phyloP scores from a whole-genome alignment of 441 rosid genomes.

The Omphalea diandra region DNA sequence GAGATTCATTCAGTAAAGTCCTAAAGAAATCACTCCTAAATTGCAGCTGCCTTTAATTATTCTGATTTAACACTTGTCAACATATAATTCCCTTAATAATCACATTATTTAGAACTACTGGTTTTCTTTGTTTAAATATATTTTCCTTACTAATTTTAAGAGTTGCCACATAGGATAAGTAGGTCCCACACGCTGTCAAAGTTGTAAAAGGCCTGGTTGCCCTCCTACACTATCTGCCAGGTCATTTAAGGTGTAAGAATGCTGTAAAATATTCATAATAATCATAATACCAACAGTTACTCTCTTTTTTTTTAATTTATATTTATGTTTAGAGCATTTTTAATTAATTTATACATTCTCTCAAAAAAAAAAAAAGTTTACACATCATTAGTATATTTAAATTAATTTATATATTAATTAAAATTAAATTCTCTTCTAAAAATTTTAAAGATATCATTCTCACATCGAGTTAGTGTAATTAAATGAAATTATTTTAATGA shows the following conservation, averaged over 20 bases:
- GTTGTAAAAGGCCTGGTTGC: neutral
- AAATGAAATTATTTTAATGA: too few species aligned
- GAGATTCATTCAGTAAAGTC: neutral
- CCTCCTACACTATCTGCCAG: slow-evolving; percentile 3
- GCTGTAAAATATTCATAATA: neutral
- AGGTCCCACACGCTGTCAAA: slow-evolving; percentile 1
- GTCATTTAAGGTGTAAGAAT: slow-evolving; percentile 8
- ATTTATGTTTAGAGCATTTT: too few species aligned
- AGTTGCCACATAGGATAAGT: neutral
- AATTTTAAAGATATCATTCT: too few species aligned
- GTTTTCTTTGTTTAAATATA: neutral
- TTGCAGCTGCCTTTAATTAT: neutral
- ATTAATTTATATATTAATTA: too few species aligned
- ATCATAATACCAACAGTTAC: too few species aligned
- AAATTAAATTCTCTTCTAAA: too few species aligned
- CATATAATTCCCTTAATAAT: neutral
- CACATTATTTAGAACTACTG: too few species aligned
- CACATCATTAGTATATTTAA: too few species aligned
- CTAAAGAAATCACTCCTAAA: slow-evolving; percentile 2
- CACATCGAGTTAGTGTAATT: too few species aligned
- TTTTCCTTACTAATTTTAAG: neutral
- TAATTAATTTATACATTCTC: too few species aligned
- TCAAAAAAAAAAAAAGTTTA: too few species aligned
- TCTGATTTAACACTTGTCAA: neutral
- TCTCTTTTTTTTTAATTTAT: too few species aligned